These are phyloP conservation scores for Pyrenophora graminea DNA, from an alignment of 2,329 filamentous ascomycete species.

Conservation along the genomic window DNA sequence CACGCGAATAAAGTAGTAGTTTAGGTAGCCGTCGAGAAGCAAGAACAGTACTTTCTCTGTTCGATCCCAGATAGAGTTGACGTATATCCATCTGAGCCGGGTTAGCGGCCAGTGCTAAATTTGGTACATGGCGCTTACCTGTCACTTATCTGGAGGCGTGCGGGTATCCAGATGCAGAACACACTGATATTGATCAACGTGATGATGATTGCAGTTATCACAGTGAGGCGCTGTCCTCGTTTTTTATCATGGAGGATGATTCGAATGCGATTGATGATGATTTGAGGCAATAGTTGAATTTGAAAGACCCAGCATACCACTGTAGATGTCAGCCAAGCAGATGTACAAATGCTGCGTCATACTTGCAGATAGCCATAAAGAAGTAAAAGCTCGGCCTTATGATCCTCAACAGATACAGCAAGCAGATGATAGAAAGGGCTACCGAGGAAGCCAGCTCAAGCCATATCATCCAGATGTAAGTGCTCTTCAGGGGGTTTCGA, in stretches of 20 bases:
- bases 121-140: constrained; percentile 6
- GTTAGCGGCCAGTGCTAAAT: not conserved
- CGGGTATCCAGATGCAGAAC: constrained; percentile 36
- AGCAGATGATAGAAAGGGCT: constrained; percentile 47
- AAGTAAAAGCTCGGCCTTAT: constrained; percentile 42
- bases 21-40: constrained; percentile 29
- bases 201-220: constrained; percentile 20
- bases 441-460: constrained; percentile 51
- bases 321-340: constrained; percentile 11
- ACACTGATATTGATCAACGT: constrained; percentile 38
- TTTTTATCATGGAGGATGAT: constrained; percentile 27
- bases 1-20: constrained; percentile 33
- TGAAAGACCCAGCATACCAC: constrained; percentile 35
- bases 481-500: constrained; percentile 33
- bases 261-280: constrained; percentile 36
- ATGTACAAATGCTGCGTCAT: not conserved
- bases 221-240: constrained; percentile 20
- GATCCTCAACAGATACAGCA: constrained; percentile 35
- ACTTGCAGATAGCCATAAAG: constrained; percentile 35
- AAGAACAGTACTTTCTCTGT: constrained; percentile 34
- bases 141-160: constrained; percentile 29
- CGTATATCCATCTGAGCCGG: constrained; percentile 19
- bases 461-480: constrained; percentile 56
- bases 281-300: constrained; percentile 36
- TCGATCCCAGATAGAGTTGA: constrained; percentile 35